Percentiles rank a stretch among this genome's conserved stretches.
Conservation (phyloP, 257 asterid genomes). For the Pogostemon cablin region DNA sequence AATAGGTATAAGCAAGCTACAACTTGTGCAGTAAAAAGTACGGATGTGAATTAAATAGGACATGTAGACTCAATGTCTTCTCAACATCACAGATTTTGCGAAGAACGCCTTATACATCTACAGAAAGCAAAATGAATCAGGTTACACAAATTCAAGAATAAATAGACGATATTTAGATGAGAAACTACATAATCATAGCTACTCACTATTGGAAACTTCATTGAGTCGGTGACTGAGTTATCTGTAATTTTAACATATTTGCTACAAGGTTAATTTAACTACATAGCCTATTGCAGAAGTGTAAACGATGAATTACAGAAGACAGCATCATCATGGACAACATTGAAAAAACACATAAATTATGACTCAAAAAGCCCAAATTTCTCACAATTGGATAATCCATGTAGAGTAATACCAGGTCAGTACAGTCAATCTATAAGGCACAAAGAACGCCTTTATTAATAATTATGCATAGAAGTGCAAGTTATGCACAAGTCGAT, state of each 20-base stretch:
- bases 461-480: not conserved
- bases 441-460: not conserved
- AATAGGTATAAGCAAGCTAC: constrained; percentile 18
- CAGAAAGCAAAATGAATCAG: not conserved
- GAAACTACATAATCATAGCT: constrained; percentile 4
- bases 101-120: not conserved
- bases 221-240: not conserved
- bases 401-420: not conserved
- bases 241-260: not conserved
- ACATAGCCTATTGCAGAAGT: not conserved
- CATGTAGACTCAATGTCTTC: not conserved
- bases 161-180: not conserved
- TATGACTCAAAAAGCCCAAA: not conserved
- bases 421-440: not conserved
- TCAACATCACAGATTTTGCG: constrained; percentile 1
- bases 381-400: not conserved
- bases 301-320: not conserved
- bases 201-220: constrained; percentile 10
- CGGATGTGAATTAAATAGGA: not conserved
- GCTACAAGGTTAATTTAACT: not conserved
- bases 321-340: not conserved
- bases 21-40: not conserved
- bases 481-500: not conserved
- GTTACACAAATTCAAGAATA: not conserved
- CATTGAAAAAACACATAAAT: not conserved